Evolutionary conservation across 2,329 filamentous ascomycete genomes (phyloP).

Genomic region (Colletotrichum tropicale): DNA sequence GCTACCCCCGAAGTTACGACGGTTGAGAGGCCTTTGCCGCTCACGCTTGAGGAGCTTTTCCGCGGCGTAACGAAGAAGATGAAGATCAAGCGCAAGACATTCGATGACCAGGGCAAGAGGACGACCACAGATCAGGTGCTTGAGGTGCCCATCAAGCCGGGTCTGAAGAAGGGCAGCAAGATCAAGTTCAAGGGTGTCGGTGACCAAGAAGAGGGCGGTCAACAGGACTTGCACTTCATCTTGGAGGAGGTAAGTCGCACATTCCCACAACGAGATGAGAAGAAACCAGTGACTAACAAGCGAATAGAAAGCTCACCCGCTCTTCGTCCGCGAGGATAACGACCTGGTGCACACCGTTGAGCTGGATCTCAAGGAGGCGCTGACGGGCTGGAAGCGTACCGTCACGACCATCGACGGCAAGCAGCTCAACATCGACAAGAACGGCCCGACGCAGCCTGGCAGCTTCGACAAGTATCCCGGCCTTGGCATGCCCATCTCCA

Average conservation of each 20-base stretch:
- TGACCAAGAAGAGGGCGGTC: slow-evolving; percentile 94
- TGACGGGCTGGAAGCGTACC: slow-evolving; percentile 93
- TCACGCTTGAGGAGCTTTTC: slow-evolving; percentile 89
- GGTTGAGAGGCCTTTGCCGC: slow-evolving; percentile 80
- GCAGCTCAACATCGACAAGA: slow-evolving; percentile 78
- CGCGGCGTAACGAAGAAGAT: slow-evolving; percentile 92
- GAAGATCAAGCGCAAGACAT: slow-evolving; percentile 97
- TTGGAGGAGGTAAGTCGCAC: slow-evolving; percentile 78
- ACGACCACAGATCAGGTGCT: slow-evolving; percentile 87
- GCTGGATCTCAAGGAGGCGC: slow-evolving; percentile 87
- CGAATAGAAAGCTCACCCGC: slow-evolving; percentile 79
- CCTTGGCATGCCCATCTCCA: slow-evolving; percentile 93
- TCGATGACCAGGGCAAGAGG: slow-evolving; percentile 84
- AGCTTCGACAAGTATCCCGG: slow-evolving; percentile 82
- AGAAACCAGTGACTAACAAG: slow-evolving; percentile 42
- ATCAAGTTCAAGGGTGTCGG: slow-evolving; percentile 99
- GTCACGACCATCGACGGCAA: slow-evolving; percentile 93
- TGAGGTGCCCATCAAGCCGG: slow-evolving; percentile 94
- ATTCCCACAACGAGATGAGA: not conserved
- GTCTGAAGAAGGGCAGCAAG: slow-evolving; percentile 95
- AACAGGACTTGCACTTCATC: slow-evolving; percentile 94
- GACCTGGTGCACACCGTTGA: slow-evolving; percentile 81
- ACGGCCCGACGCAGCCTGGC: slow-evolving; percentile 84
- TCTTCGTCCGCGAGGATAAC: slow-evolving; percentile 87
- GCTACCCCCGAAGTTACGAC: slow-evolving; percentile 86